Evolutionary conservation across 2,329 filamentous ascomycete species (phyloP), one percentile per base, ranked within the genome.

Genomic region (Metarhizium sp.): DNA sequence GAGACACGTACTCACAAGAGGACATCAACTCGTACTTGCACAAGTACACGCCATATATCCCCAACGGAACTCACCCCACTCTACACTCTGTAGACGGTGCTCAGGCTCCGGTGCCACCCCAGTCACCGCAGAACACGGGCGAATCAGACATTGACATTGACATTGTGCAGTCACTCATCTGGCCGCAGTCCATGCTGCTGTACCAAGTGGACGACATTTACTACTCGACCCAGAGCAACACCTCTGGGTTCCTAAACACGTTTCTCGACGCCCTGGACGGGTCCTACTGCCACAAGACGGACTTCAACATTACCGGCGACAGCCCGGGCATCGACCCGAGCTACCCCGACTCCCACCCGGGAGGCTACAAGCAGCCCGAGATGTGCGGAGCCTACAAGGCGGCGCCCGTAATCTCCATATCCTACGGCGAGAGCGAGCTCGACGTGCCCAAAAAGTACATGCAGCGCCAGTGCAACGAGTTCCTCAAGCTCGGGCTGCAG

Each of bases 131-230:
- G 36, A 62, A 63, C 43, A 61, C 59, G 13, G 77, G 75, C 34
- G 80, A 82, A 65, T 76, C 77, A 1, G 67, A 77, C 40, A 71
- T 82, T 10, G 78, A 80, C 60, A 77, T 80, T 54, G 63, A 75
- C 55, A 69, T 75, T 30, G 66, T 70, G 16, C 75, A 75, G 56
- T 73, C 77, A 0, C 66, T 81, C 53, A 73, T 80, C 61, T 79
- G 74, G 65, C 78, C 78, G 1, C 77, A 80, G 60, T 70, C 69
- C n/a, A 66, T 74, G 0, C 72, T 74, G 2, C 62, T 76, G 0
- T 77, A 70, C 59, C 72, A 76, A 61, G 73, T 74, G 0, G 77
- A 79, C 54, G 77, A 78, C 63, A 65, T 69, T 58, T 71, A 50
- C 65, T 76, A 63, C 38, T 54, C 55, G 10, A 76, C 76, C 59